These are phyloP conservation scores for Daldinia sp. DNA, from an alignment of 2,329 filamentous ascomycete genomes.

Conservation along the genomic window DNA sequence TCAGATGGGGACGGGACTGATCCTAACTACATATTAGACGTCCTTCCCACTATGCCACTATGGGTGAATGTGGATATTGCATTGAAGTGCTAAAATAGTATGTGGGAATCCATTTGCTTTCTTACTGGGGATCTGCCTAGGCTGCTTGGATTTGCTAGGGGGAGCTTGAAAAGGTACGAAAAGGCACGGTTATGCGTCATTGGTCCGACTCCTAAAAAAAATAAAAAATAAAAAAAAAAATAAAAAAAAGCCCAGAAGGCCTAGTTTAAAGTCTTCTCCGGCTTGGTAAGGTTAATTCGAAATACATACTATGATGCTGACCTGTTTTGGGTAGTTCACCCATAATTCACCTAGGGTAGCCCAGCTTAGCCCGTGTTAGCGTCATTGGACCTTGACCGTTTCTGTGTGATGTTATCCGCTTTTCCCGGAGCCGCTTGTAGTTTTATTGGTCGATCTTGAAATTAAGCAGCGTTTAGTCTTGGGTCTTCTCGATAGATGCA, in stretches of 20 bases:
- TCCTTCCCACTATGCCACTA: neutral
- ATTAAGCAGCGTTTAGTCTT: slow-evolving; percentile 40
- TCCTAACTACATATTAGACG: slow-evolving; percentile 1
- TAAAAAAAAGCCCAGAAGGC: slow-evolving; percentile 15
- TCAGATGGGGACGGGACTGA: slow-evolving; percentile 4
- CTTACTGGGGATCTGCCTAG: too few species aligned
- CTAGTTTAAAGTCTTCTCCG: neutral
- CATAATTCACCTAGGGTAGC: too few species aligned
- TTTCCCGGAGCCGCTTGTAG: slow-evolving; percentile 1
- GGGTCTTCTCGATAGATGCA: slow-evolving; percentile 11
- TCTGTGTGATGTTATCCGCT: slow-evolving; percentile 24
- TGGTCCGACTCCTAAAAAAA: slow-evolving; percentile 13
- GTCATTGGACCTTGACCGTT: slow-evolving; percentile 30
- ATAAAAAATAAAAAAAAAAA: too few species aligned
- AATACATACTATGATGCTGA: slow-evolving; percentile 18
- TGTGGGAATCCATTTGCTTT: slow-evolving; percentile 18
- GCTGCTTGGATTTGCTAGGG: slow-evolving; percentile 3
- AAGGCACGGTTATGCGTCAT: neutral
- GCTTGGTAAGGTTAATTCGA: too few species aligned
- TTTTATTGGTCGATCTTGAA: slow-evolving; percentile 33
- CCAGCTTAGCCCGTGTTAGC: slow-evolving; percentile 12
- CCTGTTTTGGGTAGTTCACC: slow-evolving; percentile 14
- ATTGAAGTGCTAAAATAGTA: slow-evolving; percentile 16
- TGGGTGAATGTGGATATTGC: slow-evolving; percentile 3
- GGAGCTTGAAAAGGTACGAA: slow-evolving; percentile 1